A percentile compares a stretch with the other conserved stretches of the same genome.
Evolutionary conservation across 148 eudicot genomes (phyloP).

Genomic region (Fallopia convolvulus): DNA sequence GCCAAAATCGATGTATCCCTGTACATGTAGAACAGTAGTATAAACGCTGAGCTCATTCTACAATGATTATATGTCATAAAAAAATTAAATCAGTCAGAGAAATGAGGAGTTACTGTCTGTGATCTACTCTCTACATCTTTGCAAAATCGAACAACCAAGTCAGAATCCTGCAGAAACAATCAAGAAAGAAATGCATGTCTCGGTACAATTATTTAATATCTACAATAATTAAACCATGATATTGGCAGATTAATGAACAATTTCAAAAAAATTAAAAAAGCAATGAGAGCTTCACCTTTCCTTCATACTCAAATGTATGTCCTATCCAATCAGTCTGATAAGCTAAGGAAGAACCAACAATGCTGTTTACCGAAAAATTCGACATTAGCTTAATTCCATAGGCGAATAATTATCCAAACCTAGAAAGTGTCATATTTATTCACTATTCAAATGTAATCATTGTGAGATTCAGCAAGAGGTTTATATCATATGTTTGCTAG

Average conservation of each 20-base stretch:
- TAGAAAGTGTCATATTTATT: neutral
- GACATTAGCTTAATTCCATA: neutral
- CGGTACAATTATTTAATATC: neutral
- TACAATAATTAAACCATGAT: neutral
- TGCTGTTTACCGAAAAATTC: neutral
- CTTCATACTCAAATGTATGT: constrained; percentile 56
- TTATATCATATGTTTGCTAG: neutral
- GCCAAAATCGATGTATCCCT: constrained; percentile 92
- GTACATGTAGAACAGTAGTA: constrained; percentile 17
- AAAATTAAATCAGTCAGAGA: neutral
- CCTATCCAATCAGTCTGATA: constrained; percentile 70
- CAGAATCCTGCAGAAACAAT: constrained; percentile 54
- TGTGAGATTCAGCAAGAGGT: neutral
- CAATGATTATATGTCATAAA: neutral
- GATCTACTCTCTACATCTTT: constrained; percentile 90
- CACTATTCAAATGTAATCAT: neutral
- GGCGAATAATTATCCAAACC: neutral
- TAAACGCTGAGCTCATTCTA: neutral
- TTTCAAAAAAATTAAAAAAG: neutral
- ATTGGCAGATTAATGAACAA: neutral
- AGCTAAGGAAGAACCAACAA: constrained; percentile 28
- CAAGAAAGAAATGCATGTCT: neutral
- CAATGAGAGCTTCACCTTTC: constrained; percentile 42
- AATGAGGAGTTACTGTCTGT: constrained; percentile 37
- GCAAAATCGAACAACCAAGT: constrained; percentile 78